These are phyloP conservation scores for Murraya paniculata DNA, from an alignment of 345 rosid genomes.

Conservation along the genomic window DNA sequence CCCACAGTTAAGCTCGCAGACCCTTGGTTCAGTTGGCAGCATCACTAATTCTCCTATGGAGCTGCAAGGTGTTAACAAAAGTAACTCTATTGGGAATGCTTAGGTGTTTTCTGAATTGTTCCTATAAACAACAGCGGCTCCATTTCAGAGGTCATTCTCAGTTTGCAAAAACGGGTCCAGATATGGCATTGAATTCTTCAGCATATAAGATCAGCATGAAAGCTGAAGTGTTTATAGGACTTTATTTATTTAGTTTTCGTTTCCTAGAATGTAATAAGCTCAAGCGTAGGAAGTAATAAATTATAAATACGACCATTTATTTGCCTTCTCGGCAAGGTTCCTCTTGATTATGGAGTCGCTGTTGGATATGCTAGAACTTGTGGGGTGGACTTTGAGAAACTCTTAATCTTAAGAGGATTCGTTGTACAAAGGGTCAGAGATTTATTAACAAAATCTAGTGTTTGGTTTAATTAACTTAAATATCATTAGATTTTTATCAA, in stretches of 20 bases:
- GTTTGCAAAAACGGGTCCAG: too few species aligned
- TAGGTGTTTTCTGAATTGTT: slow-evolving; percentile 7
- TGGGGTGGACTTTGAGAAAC: not conserved
- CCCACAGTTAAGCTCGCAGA: slow-evolving; percentile 94
- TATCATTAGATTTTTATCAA: not conserved
- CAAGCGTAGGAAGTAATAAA: not conserved
- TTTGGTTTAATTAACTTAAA: not conserved
- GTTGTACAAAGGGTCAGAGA: not conserved
- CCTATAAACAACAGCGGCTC: not conserved
- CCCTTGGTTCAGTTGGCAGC: slow-evolving; percentile 89
- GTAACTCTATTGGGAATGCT: slow-evolving; percentile 58
- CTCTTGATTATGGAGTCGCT: not conserved
- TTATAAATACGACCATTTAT: not conserved
- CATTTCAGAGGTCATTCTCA: not conserved
- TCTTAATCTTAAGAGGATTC: not conserved
- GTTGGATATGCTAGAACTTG: not conserved
- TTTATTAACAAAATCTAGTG: not conserved
- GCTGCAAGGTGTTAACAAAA: slow-evolving; percentile 76
- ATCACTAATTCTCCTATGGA: slow-evolving; percentile 92
- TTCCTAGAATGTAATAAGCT: not conserved
- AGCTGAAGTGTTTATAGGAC: not conserved
- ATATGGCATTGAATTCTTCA: not conserved
- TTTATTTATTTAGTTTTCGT: not conserved
- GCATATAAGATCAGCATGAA: not conserved
- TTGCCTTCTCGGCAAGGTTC: slow-evolving; percentile 5